These are phyloP conservation scores for Gossypium armourianum DNA, from an alignment of 441 rosid genomes.

Conservation along the genomic window DNA sequence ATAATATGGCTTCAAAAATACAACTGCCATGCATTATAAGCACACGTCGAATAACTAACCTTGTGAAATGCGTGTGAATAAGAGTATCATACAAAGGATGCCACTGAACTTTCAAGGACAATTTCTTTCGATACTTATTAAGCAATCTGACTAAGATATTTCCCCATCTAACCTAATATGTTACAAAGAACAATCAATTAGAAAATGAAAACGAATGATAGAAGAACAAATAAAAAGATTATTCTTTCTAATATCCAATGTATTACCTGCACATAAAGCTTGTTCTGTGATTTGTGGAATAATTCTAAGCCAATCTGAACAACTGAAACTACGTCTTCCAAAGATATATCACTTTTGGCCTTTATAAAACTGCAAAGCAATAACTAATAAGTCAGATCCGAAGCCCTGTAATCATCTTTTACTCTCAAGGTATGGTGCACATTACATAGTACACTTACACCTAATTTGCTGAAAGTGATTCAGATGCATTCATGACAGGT, in stretches of 20 bases:
- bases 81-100: constrained; percentile 83
- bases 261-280: constrained; percentile 77
- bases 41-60: constrained; percentile 34
- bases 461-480: constrained; percentile 4
- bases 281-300: constrained; percentile 56
- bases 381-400: constrained; percentile 13
- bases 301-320: constrained; percentile 60
- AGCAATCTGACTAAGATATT: constrained; percentile 61
- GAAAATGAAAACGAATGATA: constrained; percentile 14
- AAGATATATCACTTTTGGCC: constrained; percentile 74
- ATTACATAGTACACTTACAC: background rate
- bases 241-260: constrained; percentile 4
- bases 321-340: constrained; percentile 65
- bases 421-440: background rate
- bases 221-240: constrained; percentile 14
- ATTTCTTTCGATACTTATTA: constrained; percentile 66
- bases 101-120: constrained; percentile 71
- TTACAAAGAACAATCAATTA: constrained; percentile 18
- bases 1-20: constrained; percentile 2
- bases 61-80: constrained; percentile 71
- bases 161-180: constrained; percentile 92
- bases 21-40: background rate
- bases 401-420: constrained; percentile 2
- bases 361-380: constrained; percentile 53
- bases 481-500: background rate